Evolutionary conservation across 345 rosid species (phyloP).

Genomic region (thale cress (Arabidopsis thaliana)): DNA sequence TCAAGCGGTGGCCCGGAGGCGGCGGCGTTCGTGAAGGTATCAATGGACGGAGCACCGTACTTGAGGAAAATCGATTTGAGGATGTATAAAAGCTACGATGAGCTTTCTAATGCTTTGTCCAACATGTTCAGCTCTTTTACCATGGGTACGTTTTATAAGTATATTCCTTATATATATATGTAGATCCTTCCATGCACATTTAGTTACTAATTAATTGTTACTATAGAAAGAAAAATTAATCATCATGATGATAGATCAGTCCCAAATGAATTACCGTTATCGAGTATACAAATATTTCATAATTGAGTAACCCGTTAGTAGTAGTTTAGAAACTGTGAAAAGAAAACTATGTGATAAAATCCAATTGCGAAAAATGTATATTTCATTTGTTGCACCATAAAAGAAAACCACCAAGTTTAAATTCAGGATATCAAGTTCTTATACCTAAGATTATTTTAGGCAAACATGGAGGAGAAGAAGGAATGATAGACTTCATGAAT

Average conservation of each 20-base stretch:
- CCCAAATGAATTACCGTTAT: not conserved
- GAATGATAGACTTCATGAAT: conserved; percentile 77
- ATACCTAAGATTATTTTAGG: conserved; percentile 38
- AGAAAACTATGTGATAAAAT: too few relatives aligned
- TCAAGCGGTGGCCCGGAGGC: conserved; percentile 34
- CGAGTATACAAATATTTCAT: not conserved
- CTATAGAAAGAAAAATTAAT: not conserved
- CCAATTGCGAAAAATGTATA: too few relatives aligned
- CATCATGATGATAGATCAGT: not conserved
- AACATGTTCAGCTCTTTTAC: conserved; percentile 89
- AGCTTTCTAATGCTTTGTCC: conserved; percentile 69
- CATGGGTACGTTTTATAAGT: conserved; percentile 49
- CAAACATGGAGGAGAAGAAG: conserved; percentile 77
- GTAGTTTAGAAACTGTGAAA: too few relatives aligned
- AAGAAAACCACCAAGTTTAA: not conserved
- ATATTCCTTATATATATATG: not conserved
- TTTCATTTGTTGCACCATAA: not conserved
- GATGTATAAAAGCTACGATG: conserved; percentile 69
- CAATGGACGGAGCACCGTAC: conserved; percentile 96
- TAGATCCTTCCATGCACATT: conserved; percentile 5
- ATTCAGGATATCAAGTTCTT: not conserved
- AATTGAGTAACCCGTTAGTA: not conserved
- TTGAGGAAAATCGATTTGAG: conserved; percentile 85
- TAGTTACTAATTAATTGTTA: not conserved
- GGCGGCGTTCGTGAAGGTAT: conserved; percentile 76